Evolutionary conservation across 2,329 filamentous ascomycete species (phyloP), one percentile per base, ranked within the genome.

Genomic region (Colletotrichum orchidophilum): DNA sequence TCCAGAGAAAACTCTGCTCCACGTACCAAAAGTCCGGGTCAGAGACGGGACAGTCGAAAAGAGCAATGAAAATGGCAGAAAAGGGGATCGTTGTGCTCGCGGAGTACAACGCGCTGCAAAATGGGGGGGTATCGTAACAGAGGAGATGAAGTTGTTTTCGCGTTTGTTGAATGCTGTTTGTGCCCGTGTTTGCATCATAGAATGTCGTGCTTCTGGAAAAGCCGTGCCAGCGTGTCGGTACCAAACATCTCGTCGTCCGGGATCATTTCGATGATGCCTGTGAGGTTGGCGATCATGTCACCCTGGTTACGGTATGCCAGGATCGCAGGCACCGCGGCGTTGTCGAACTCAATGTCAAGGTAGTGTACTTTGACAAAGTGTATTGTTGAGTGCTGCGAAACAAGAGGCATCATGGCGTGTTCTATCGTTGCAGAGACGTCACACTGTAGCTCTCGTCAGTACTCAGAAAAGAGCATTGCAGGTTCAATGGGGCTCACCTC

Each of bases 291-390:
- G 76, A 98, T 95, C 74, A 98, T 91, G 74, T 98, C 95, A 63
- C 95, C 95, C 78, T 92, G 90, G 77, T 92, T 94, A 70, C 91
- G 91, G 84, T 99, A 99, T 12, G 94, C 96, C 59, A 98, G 86
- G 46, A 98, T 86, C 4, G 96, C 94, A 0, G 96, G 96, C 2
- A 97, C 93, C 55, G 92, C 92, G 35, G 95, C 93, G 70, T 93
- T 90, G 80, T 98, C 94, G 86, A 98, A 97, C 80, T 98, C 95
- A 46, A 97, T 97, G 70, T 97, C 95, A 73, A 93, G 91, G 79
- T 94, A 94, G 81, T 97, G 92, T 58, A 98, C 89, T 83, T 96
- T 97, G 83, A 98, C 89, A 79, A 99, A 98, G 78, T 94, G 94
- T 39, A 93, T 89, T 11, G 90, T 88, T 26, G 90, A 87, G 78